Evolutionary conservation across 2,329 filamentous ascomycete genomes (phyloP).

Genomic region (Aciculosporium take): DNA sequence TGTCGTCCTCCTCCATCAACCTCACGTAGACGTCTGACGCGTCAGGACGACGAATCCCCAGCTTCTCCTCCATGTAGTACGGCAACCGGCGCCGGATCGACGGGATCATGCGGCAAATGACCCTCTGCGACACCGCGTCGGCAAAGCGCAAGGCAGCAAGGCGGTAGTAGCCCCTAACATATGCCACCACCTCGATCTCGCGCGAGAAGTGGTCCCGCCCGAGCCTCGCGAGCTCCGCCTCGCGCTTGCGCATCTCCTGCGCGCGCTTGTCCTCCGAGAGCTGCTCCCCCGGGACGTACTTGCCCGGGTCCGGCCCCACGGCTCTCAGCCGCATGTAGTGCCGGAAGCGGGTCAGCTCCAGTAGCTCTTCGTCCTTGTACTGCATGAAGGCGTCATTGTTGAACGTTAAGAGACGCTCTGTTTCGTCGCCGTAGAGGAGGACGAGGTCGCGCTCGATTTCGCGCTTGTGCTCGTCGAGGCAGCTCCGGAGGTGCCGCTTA

Average conservation of each 20-base stretch:
- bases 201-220: slow-evolving; percentile 41
- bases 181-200: slow-evolving; percentile 48
- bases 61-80: slow-evolving; percentile 27
- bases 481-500: slow-evolving; percentile 26
- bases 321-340: slow-evolving; percentile 35
- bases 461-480: slow-evolving; percentile 25
- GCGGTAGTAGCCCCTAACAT: slow-evolving; percentile 55
- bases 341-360: slow-evolving; percentile 31
- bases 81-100: slow-evolving; percentile 26
- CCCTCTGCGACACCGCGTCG: slow-evolving; percentile 35
- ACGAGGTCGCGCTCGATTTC: slow-evolving; percentile 24
- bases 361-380: slow-evolving; percentile 31
- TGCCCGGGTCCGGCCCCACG: slow-evolving; percentile 14
- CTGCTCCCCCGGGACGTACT: slow-evolving; percentile 5
- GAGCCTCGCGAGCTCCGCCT: slow-evolving; percentile 31
- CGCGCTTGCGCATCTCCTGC: slow-evolving; percentile 28
- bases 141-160: slow-evolving; percentile 51
- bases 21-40: slow-evolving; percentile 20
- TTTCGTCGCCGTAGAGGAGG: slow-evolving; percentile 38
- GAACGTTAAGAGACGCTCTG: slow-evolving; percentile 41
- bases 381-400: slow-evolving; percentile 33
- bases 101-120: slow-evolving; percentile 35
- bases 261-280: slow-evolving; percentile 33
- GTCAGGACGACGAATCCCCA: slow-evolving; percentile 24
- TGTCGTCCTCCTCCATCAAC: slow-evolving; percentile 35